Evolutionary conservation across 805 yeast species (phyloP).

Genomic region (Lachancea waltii): DNA sequence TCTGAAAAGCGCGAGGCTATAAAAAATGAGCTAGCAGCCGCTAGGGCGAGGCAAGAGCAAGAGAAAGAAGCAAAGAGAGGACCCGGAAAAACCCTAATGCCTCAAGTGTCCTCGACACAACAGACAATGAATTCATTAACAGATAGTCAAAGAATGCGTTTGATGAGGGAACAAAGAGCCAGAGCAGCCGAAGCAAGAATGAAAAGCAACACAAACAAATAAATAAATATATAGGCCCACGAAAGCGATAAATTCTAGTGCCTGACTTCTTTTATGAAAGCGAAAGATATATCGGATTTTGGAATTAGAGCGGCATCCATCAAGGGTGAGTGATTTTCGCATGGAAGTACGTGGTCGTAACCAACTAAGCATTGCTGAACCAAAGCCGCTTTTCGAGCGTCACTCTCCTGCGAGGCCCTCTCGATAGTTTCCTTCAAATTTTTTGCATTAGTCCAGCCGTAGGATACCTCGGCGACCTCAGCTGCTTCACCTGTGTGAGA

Average conservation of each 20-base stretch:
- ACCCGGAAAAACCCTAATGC: conserved; percentile 33
- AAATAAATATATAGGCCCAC: conserved; percentile 6
- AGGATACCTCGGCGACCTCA: no score
- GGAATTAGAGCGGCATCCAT: conserved; percentile 19
- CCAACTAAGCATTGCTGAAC: conserved; percentile 55
- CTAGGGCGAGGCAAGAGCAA: conserved; percentile 22
- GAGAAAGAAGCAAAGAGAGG: conserved; percentile 27
- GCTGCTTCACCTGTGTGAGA: no score
- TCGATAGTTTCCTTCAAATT: conserved; percentile 30
- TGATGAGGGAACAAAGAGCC: conserved; percentile 92
- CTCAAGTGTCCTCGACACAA: conserved; percentile 25
- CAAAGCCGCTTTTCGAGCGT: conserved; percentile 33
- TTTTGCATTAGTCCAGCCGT: conserved; percentile 54
- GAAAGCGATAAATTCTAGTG: no score
- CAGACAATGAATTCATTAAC: conserved; percentile 54
- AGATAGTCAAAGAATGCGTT: conserved; percentile 64
- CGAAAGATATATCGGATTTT: conserved; percentile 19
- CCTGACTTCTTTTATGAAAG: conserved; percentile 26
- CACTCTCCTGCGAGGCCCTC: conserved; percentile 16
- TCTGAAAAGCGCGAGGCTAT: conserved; percentile 34
- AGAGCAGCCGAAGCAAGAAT: conserved; percentile 92
- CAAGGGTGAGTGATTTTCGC: conserved; percentile 4
- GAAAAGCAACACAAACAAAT: conserved; percentile 23
- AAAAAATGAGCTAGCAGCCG: conserved; percentile 22
- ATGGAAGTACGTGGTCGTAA: conserved; percentile 59